Evolutionary conservation across 2,329 filamentous ascomycete genomes (phyloP).

Genomic region (Ceratocystis diversiconidia): DNA sequence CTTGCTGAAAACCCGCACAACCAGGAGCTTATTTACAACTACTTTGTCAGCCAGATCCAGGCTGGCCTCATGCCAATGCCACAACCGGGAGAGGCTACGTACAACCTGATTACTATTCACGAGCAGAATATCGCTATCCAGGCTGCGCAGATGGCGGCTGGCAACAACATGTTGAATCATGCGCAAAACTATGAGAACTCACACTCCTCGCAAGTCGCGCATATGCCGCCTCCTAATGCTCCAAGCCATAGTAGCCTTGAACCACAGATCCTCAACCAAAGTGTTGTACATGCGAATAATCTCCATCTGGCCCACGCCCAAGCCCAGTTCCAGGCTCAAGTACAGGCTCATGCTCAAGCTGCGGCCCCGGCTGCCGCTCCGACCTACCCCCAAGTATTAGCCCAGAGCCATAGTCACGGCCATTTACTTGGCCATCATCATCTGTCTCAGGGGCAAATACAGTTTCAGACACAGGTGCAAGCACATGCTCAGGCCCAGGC

Average conservation of each 20-base stretch:
- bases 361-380: neutral
- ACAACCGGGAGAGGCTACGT: neutral
- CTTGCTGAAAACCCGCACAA: neutral
- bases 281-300: too few relatives aligned
- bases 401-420: neutral
- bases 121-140: slow-evolving; percentile 3
- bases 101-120: neutral
- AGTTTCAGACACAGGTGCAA: neutral
- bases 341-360: neutral
- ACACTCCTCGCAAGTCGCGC: neutral
- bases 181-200: neutral
- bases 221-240: neutral
- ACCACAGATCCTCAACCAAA: neutral
- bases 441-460: neutral
- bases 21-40: neutral
- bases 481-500: neutral
- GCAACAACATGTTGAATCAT: neutral
- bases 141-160: slow-evolving; percentile 1
- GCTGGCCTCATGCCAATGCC: neutral
- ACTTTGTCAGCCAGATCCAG: neutral
- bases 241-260: neutral
- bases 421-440: neutral
- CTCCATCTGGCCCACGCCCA: neutral
- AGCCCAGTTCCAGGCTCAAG: neutral
- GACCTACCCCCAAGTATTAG: neutral